Evolutionary conservation across 306 rosid species (phyloP).

Genomic region (Quercus glauca): DNA sequence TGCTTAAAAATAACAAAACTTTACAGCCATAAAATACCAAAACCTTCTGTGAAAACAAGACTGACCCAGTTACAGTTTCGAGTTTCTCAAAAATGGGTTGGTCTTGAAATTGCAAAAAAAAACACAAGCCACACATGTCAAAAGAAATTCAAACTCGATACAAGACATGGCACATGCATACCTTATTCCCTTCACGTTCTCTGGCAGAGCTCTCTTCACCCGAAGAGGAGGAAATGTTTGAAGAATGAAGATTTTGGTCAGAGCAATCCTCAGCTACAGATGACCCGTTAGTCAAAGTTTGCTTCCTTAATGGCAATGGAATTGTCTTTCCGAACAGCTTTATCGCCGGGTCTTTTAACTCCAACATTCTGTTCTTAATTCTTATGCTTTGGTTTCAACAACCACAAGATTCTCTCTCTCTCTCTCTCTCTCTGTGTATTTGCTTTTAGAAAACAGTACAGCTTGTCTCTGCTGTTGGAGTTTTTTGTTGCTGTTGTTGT

Average conservation of each 20-base stretch:
- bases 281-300: constrained; percentile 9
- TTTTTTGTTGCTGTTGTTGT: not conserved
- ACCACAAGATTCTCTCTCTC: not conserved
- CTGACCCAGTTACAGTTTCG: constrained; percentile 15
- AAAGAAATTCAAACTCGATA: not conserved
- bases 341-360: constrained; percentile 50
- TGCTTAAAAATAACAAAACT: not conserved
- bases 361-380: constrained; percentile 45
- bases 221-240: constrained; percentile 32
- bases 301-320: constrained; percentile 37
- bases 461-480: not conserved
- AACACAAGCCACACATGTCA: not conserved
- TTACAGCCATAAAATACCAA: constrained; percentile 7
- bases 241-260: constrained; percentile 26
- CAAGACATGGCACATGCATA: constrained; percentile 12
- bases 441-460: not conserved
- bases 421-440: constrained; percentile 9
- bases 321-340: constrained; percentile 87
- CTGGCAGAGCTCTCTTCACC: constrained; percentile 21
- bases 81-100: constrained; percentile 36
- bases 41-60: not conserved
- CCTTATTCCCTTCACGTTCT: constrained; percentile 40
- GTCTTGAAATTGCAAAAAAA: constrained; percentile 11
- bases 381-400: not conserved
- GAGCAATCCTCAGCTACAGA: constrained; percentile 15